Evolutionary conservation across 768 basidiomycete species (phyloP), one percentile per base, ranked within the genome.

Genomic region (Podaxis sp.): DNA sequence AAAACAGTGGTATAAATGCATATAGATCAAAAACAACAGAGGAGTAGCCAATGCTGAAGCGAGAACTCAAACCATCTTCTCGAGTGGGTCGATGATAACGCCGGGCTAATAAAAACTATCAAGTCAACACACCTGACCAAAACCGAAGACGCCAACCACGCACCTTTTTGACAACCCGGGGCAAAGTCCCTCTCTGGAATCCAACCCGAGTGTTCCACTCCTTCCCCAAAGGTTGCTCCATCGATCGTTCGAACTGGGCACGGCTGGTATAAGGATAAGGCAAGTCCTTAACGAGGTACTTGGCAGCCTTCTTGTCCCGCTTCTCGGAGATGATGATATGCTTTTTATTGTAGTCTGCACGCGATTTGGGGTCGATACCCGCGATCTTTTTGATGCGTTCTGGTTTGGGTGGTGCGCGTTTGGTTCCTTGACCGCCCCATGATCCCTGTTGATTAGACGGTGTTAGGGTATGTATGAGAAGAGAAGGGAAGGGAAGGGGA

Each of bases 271-370:
- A 98, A 2, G 96, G 97, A 73, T 90, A 90, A 2, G 97, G 97
- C 48, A 99, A 73, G 70, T 98, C 95, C 72, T 90, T 91, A 57
- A 94, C 86, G 62, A 87, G 80, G 71, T 95, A 98, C 74, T 93
- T 91, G 14, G 85, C 77, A 0, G 92, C 95, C 71, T 97, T 97
- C 76, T 93, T 93, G 76, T 98, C 96, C 61, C 88, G 87, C 74
- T 90, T 93, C 74, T 99, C 96, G 1, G 93, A 94, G 67, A 99
- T 91, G 77, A 99, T 97, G 69, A 98, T 84, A 70, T 97, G 89
- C 10, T 87, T 81, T 69, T 93, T 93, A 62, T 80, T 79, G 67
- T 87, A 88, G 72, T 99, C 97, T 13, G 89, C 88, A 47, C 97
- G 91, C 52, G 86, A 76, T 16, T 79, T 77, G 0, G 92, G 89